These are phyloP conservation scores for Oryza officinalis DNA, from an alignment of 176 grass and related monocot species.

Conservation along the genomic window DNA sequence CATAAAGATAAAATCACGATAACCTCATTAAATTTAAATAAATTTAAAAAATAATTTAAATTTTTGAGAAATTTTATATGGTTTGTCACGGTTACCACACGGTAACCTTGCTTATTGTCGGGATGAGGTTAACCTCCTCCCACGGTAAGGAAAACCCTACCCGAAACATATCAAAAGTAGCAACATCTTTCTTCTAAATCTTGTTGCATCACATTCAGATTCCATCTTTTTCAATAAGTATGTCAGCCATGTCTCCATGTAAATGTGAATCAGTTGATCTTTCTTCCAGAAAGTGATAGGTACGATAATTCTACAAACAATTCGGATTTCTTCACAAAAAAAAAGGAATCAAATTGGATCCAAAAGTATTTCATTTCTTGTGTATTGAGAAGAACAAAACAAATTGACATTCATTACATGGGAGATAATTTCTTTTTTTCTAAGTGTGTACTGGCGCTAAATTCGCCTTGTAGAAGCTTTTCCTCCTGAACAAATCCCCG, in stretches of 20 bases:
- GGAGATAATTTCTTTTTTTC: not conserved
- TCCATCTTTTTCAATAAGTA: conserved; percentile 2
- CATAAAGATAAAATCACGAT: no score
- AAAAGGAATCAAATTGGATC: not conserved
- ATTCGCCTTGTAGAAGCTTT: conserved; percentile 57
- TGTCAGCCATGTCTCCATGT: not conserved
- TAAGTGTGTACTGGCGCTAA: conserved; percentile 35
- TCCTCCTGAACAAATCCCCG: conserved; percentile 69
- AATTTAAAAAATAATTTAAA: no score
- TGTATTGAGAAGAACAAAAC: conserved; percentile 43
- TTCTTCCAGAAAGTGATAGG: not conserved
- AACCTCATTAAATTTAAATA: no score
- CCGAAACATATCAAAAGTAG: not conserved
- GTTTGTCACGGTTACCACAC: no score
- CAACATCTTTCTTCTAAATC: not conserved
- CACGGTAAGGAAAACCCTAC: no score
- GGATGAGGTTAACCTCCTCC: no score
- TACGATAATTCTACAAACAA: not conserved
- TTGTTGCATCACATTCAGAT: not conserved
- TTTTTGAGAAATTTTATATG: no score
- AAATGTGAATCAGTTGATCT: not conserved
- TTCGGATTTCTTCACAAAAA: not conserved
- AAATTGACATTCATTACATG: conserved; percentile 17
- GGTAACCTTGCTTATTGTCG: no score
- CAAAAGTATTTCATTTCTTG: conserved; percentile 18